A percentile compares a stretch with the other conserved stretches of the same genome.
These are phyloP conservation scores for Salix dunnii DNA, from an alignment of 345 rosid genomes.

Conservation along the genomic window DNA sequence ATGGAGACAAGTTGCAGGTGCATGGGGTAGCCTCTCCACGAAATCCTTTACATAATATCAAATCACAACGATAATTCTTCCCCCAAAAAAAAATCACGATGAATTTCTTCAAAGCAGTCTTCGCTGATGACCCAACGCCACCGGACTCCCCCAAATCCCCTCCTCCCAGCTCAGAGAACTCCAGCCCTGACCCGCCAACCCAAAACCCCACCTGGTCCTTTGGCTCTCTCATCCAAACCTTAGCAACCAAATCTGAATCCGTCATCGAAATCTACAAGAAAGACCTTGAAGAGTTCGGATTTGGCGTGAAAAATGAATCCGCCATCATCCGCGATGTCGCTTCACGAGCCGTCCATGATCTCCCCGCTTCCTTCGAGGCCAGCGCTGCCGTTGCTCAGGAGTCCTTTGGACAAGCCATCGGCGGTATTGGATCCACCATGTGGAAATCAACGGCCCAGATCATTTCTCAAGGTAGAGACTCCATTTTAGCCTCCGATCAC, in stretches of 20 bases:
- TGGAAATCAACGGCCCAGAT: conserved; percentile 73
- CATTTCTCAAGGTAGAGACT: conserved; percentile 60
- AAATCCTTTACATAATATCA: not conserved
- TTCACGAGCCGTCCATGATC: conserved; percentile 67
- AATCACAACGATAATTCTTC: not conserved
- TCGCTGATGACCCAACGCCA: conserved; percentile 43
- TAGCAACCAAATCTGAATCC: conserved; percentile 59
- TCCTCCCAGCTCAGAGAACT: conserved; percentile 4
- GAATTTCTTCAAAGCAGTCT: conserved; percentile 74
- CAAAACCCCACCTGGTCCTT: conserved; percentile 44
- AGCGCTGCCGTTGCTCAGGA: conserved; percentile 79
- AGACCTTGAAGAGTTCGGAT: conserved; percentile 70
- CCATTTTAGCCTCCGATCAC: conserved; percentile 21
- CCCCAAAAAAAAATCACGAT: conserved; percentile 17
- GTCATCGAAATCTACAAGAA: conserved; percentile 62
- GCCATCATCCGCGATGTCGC: conserved; percentile 59
- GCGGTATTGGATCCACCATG: conserved; percentile 71
- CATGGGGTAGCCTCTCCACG: no score
- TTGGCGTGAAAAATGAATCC: conserved; percentile 68
- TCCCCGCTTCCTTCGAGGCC: conserved; percentile 58
- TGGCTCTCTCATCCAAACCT: conserved; percentile 47
- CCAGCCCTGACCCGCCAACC: not conserved
- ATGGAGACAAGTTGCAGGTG: no score
- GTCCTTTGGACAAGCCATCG: conserved; percentile 74
- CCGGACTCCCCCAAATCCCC: conserved; percentile 32